Evolutionary conservation across 768 basidiomycete species (phyloP).

Genomic region (Amanita polypyramis): DNA sequence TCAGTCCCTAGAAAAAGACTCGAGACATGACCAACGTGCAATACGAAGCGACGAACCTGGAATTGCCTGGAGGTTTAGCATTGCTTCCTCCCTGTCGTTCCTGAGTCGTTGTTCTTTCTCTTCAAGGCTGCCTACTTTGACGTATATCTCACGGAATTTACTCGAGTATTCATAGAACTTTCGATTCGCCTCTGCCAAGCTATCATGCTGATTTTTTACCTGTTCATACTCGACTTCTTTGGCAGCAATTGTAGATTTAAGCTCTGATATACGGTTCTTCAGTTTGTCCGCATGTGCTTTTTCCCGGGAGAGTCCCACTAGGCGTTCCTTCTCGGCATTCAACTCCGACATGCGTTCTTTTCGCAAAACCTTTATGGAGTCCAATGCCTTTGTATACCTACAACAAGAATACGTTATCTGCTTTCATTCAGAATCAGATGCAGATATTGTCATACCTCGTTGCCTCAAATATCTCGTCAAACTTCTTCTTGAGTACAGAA

Average conservation of each 20-base stretch:
- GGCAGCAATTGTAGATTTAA: conserved; percentile 47
- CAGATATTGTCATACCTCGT: conserved; percentile 53
- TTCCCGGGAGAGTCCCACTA: conserved; percentile 68
- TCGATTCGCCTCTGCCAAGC: conserved; percentile 55
- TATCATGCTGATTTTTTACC: conserved; percentile 54
- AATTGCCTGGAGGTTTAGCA: conserved; percentile 56
- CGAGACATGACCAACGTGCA: neutral
- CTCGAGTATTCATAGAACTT: conserved; percentile 77
- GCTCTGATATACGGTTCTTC: conserved; percentile 48
- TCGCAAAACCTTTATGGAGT: conserved; percentile 80
- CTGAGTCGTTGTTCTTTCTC: conserved; percentile 52
- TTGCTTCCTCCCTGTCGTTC: conserved; percentile 50
- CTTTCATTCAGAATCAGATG: neutral
- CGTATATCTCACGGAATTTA: conserved; percentile 79
- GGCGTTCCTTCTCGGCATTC: conserved; percentile 85
- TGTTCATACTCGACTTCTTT: conserved; percentile 73
- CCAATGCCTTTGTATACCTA: conserved; percentile 95
- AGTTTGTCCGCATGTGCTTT: conserved; percentile 85
- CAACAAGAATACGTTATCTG: neutral
- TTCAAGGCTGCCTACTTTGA: conserved; percentile 54
- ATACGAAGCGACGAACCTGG: conserved; percentile 34
- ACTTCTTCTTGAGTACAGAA: conserved; percentile 90
- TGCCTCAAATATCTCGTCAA: conserved; percentile 99
- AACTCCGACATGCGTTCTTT: conserved; percentile 88
- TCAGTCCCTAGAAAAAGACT: conserved; percentile 45